Conservation (phyloP, 202 grass and related monocot species). For the Hordeum pubiflorum region DNA sequence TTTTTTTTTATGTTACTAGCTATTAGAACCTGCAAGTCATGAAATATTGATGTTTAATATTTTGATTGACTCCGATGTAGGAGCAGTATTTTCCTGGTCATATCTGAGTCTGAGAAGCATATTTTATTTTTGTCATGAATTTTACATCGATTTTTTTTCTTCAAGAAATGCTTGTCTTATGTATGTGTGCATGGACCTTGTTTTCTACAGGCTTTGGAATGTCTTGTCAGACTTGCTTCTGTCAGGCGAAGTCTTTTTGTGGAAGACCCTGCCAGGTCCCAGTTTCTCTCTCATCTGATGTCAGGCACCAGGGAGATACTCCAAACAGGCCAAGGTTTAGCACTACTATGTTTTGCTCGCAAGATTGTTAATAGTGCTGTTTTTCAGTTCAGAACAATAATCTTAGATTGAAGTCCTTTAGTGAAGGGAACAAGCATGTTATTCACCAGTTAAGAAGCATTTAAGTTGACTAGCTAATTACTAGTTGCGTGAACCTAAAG, state of each 20-base stretch:
- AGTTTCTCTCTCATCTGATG: conserved; percentile 92
- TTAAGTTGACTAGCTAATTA: neutral
- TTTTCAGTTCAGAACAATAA: neutral
- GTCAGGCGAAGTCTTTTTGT: conserved; percentile 88
- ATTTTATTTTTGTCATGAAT: neutral
- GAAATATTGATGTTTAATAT: neutral
- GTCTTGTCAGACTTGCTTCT: conserved; percentile 93
- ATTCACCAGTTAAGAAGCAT: neutral
- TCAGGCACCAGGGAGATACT: conserved; percentile 95
- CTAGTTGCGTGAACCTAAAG: neutral
- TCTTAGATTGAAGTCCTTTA: neutral
- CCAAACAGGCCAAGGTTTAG: conserved; percentile 89
- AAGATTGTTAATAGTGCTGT: conserved; percentile 30
- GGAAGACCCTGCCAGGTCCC: conserved; percentile 74
- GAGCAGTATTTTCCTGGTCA: neutral
- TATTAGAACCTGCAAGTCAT: neutral
- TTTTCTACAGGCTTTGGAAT: conserved; percentile 77
- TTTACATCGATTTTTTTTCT: neutral
- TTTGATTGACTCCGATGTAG: conserved; percentile 11
- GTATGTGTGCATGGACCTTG: conserved; percentile 1
- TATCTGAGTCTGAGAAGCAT: neutral
- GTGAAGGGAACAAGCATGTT: neutral
- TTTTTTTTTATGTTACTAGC: neutral
- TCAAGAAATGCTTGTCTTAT: neutral
- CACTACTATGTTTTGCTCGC: conserved; percentile 4